These are phyloP conservation scores for Verticillium tricorpus DNA, from an alignment of 2,329 filamentous ascomycete species.

Conservation along the genomic window DNA sequence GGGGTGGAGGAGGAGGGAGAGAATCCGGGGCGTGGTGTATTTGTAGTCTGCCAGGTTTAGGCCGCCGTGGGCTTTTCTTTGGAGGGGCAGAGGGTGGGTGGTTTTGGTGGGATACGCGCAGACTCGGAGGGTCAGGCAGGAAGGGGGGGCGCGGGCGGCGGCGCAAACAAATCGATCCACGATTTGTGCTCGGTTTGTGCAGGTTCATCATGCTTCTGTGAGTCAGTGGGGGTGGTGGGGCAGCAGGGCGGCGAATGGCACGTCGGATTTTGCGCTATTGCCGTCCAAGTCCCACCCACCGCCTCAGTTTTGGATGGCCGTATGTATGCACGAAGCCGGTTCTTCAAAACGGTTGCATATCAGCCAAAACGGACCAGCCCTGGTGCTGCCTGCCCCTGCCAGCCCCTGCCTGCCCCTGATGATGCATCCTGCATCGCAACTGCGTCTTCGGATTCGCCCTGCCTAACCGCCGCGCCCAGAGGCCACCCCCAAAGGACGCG, in stretches of 20 bases:
- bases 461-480: too few relatives aligned
- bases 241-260: neutral
- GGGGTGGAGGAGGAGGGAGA: conserved; percentile 1
- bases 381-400: too few relatives aligned
- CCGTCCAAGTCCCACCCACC: too few relatives aligned
- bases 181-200: neutral
- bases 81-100: neutral
- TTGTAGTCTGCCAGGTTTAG: conserved; percentile 2
- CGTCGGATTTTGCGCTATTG: too few relatives aligned
- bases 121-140: neutral
- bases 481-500: too few relatives aligned
- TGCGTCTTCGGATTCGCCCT: too few relatives aligned
- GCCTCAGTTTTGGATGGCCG: too few relatives aligned
- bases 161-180: neutral
- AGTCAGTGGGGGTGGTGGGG: neutral
- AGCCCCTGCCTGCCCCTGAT: too few relatives aligned
- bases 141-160: neutral
- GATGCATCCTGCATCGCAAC: too few relatives aligned
- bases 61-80: neutral
- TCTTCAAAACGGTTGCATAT: too few relatives aligned
- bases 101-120: neutral
- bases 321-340: too few relatives aligned
- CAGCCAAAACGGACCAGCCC: too few relatives aligned
- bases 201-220: neutral
- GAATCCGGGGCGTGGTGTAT: conserved; percentile 2